Evolutionary conservation across 2,329 filamentous ascomycete species (phyloP), one percentile per base, ranked within the genome.

Genomic region (Sphaerostilbella broomeana): DNA sequence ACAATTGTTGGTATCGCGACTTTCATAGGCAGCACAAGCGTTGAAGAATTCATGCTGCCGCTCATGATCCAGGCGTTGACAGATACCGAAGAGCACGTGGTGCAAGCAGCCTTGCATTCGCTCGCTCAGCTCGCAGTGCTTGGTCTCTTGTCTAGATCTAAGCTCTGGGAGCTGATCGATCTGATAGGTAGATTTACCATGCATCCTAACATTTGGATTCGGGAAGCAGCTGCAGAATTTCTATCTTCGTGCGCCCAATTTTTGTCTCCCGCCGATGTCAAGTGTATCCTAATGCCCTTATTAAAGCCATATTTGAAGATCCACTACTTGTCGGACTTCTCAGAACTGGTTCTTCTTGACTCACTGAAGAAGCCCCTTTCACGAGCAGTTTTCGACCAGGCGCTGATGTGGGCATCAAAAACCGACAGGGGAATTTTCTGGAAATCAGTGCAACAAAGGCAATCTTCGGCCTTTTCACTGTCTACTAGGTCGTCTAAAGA

Each of bases 11-110:
- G 89, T 4, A 89, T 98, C 48, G 86, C 89, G 4, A 79, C 86
- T 1, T 95, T 95, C 51, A 77, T 97, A 22, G 92, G 92, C 19
- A 88, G 85, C 44, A 85, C 81, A 22, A 94, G 83, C 50, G 66
- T 98, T 21, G 92, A 98, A 60, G 88, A 94, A 50, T 98, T 95
- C 52, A 94, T 97, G 48, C 65, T 98, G 18, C 92, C 94, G 1
- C 70, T 98, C 11, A 95, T 98, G 87, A 76, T 95, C 3, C 92
- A 95, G 60, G 90, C 92, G 6, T 69, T 98, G 51, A 87, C 88
- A 1, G 92, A 98, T 49, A 78, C 86, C 0, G 92, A 98, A 60
- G 90, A 95, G 51, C 90, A 86, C 56, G 92, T 98, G 2, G 82
- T 98, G 10, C 88, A 95, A 55, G 86, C 85, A 41, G 89, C 90